Evolutionary conservation across 352 stramenopile species (phyloP), one percentile per base, ranked within the genome.

Genomic region (Phytophthora megakarya): DNA sequence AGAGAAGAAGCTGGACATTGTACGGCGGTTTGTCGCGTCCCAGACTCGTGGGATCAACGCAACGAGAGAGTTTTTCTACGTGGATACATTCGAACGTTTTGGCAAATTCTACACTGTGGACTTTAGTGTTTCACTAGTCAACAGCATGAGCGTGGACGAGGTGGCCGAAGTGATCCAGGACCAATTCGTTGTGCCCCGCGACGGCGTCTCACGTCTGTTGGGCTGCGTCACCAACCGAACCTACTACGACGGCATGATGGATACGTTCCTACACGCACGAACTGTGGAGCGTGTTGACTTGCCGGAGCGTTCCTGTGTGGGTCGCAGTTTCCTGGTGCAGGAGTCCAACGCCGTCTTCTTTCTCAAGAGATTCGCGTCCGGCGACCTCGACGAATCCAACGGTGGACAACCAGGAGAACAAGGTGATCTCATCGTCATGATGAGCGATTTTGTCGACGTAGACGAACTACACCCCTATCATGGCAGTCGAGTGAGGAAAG

Each of bases 61-160:
- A 5, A 75, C 77, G 26, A 69, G 78, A 13, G 73, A 86, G 49
- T 89, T 86, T 38, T 87, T 87, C 47, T 86, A 86, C 63, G 51
- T 89, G 12, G 80, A 89, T 47, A 84, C 73, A 9, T 89, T 89
- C 43, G 77, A 84, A 40, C 72, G 77, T 25, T 89, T 89, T 37
- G 78, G 80, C 52, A 89, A 89, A 49, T 83, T 81, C 43, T 87
- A 84, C 72, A 87, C 80, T 1, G 76, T 89, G 45, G 80, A 89
- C 49, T 86, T 89, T 40, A 89, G 75, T 59, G 73, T 86, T 32
- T 82, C 75, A 23, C 70, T 86, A 26, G 58, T 88, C 23, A 52
- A 65, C 37, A 56, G 70, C 53, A 78, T 76, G 51, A 80, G 65
- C 0, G 67, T 86, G 26, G 61, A 60, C 3, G 74, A 84, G 12